These are phyloP conservation scores for Xylaria sp. DNA, from an alignment of 2,329 filamentous ascomycete species.

Conservation along the genomic window DNA sequence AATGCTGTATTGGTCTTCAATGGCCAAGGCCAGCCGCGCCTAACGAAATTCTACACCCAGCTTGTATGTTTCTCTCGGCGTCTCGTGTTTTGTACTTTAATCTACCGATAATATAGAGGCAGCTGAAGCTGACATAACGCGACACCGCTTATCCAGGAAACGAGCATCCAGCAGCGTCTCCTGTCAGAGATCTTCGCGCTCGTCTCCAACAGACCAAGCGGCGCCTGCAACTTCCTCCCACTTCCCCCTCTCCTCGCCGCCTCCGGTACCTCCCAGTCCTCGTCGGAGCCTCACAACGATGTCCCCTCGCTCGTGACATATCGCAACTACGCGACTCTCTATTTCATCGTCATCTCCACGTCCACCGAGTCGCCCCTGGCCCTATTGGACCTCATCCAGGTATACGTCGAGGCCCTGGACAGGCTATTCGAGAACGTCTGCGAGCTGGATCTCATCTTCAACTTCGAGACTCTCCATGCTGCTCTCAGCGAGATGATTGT, in stretches of 20 bases:
- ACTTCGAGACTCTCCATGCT: slow-evolving; percentile 94
- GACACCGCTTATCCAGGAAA: slow-evolving; percentile 59
- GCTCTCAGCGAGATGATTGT: slow-evolving; percentile 91
- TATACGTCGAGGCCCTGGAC: slow-evolving; percentile 94
- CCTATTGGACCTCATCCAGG: slow-evolving; percentile 92
- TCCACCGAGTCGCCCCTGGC: slow-evolving; percentile 93
- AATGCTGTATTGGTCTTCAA: slow-evolving; percentile 99
- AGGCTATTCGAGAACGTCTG: slow-evolving; percentile 97
- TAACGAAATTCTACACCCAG: slow-evolving; percentile 99
- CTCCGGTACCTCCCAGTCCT: slow-evolving; percentile 59
- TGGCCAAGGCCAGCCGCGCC: slow-evolving; percentile 89
- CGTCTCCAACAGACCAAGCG: slow-evolving; percentile 83
- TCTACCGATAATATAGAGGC: background rate
- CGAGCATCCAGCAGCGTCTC: slow-evolving; percentile 90
- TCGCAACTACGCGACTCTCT: slow-evolving; percentile 95
- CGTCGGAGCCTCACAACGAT: slow-evolving; percentile 70
- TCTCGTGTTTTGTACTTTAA: background rate
- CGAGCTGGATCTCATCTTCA: slow-evolving; percentile 97
- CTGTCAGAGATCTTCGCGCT: slow-evolving; percentile 97
- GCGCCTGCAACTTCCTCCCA: slow-evolving; percentile 95
- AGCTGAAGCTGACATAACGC: slow-evolving; percentile 8
- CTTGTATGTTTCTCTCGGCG: slow-evolving; percentile 53
- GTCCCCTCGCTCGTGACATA: slow-evolving; percentile 94
- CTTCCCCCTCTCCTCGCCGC: slow-evolving; percentile 60
- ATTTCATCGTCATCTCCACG: slow-evolving; percentile 97